Evolutionary conservation across 345 rosid species (phyloP).

Genomic region (Sonneratia caseolaris): DNA sequence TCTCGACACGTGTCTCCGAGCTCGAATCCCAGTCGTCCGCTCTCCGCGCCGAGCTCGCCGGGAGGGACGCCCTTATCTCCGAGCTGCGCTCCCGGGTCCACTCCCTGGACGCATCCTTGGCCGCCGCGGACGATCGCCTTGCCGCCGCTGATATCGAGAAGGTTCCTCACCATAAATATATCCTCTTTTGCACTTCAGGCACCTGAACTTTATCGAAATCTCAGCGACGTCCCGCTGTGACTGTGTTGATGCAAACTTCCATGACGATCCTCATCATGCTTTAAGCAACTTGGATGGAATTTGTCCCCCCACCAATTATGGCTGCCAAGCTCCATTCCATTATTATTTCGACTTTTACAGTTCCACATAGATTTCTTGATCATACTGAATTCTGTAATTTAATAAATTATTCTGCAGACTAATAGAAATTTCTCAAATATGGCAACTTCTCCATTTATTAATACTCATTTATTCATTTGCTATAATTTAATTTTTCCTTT

Average conservation of each 20-base stretch:
- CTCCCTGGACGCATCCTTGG: conserved; percentile 52
- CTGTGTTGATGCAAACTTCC: not conserved
- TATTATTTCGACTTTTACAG: no score
- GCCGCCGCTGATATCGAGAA: conserved; percentile 45
- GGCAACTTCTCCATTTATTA: no score
- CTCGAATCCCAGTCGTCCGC: conserved; percentile 71
- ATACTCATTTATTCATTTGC: no score
- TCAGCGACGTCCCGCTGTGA: not conserved
- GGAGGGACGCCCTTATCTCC: conserved; percentile 51
- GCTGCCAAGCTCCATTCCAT: no score
- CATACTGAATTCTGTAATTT: no score
- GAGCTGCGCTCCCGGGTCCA: conserved; percentile 53
- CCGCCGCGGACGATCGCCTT: conserved; percentile 48
- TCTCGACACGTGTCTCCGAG: conserved; percentile 67
- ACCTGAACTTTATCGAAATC: not conserved
- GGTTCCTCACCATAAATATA: conserved; percentile 20
- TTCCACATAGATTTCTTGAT: no score
- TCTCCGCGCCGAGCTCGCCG: conserved; percentile 44
- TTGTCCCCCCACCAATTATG: no score
- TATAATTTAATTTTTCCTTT: no score
- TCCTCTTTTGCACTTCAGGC: not conserved
- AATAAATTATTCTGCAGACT: no score
- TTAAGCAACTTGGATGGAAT: no score
- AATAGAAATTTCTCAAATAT: no score
- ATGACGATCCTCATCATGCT: no score